Conservation (phyloP, 441 rosid genomes). For the Macaranga tanarius region DNA sequence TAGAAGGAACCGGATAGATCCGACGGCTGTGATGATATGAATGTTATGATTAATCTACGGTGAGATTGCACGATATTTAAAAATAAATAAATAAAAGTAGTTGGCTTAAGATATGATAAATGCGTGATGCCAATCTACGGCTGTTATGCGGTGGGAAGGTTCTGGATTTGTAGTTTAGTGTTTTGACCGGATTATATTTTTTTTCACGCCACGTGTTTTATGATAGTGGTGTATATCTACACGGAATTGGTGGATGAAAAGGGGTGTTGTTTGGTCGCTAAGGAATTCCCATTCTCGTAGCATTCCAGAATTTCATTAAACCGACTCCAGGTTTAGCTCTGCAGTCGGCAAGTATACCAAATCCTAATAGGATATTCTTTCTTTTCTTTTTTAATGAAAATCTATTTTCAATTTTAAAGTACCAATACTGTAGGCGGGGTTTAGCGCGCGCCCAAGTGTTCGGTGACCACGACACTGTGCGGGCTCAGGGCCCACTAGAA, state of each 20-base stretch:
- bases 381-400: no score
- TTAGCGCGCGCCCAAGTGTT: no score
- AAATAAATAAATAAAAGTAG: neutral
- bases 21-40: constrained; percentile 16
- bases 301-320: no score
- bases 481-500: no score
- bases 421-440: no score
- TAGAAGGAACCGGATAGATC: neutral
- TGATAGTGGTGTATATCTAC: neutral
- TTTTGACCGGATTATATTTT: neutral
- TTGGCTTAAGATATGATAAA: neutral
- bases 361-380: no score
- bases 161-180: neutral
- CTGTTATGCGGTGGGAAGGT: constrained; percentile 9
- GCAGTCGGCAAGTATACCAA: no score
- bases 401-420: no score
- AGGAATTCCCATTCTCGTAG: neutral
- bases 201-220: neutral
- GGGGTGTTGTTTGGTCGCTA: neutral
- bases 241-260: neutral
- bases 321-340: no score
- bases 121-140: neutral
- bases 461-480: no score
- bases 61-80: neutral
- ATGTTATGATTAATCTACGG: constrained; percentile 10